A percentile compares a stretch with the other conserved stretches of the same genome.
These are phyloP conservation scores for Trichoderma citrinoviride DNA, from an alignment of 2,329 filamentous ascomycete genomes.

Conservation along the genomic window DNA sequence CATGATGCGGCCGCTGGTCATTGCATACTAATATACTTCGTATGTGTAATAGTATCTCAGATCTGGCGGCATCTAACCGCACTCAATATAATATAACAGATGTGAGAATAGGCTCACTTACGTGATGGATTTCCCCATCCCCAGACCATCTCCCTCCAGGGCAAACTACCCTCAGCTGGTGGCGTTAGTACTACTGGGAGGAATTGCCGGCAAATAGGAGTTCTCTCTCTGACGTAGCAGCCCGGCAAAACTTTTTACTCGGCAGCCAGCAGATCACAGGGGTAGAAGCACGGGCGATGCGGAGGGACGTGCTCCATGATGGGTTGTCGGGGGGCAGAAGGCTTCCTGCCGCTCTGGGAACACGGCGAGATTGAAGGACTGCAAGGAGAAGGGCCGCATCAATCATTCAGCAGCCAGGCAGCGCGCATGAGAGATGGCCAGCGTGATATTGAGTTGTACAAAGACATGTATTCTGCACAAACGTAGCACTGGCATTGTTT, in stretches of 20 bases:
- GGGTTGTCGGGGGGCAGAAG: background rate
- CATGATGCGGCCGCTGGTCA: background rate
- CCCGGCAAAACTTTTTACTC: conserved; percentile 8
- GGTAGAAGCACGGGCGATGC: conserved; percentile 13
- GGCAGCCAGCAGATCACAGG: conserved; percentile 20
- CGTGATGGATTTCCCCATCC: background rate
- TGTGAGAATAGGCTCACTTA: background rate
- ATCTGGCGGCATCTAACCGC: background rate
- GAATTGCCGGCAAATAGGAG: background rate
- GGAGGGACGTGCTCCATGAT: conserved; percentile 14
- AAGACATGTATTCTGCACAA: too few relatives aligned
- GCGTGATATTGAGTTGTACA: background rate
- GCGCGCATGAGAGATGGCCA: background rate
- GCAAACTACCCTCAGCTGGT: background rate
- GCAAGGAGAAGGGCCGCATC: background rate
- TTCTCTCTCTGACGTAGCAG: conserved; percentile 10
- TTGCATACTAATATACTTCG: background rate
- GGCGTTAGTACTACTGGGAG: background rate
- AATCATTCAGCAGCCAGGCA: background rate
- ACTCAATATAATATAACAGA: background rate
- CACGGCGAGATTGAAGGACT: conserved; percentile 14
- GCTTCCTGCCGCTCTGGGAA: conserved; percentile 11
- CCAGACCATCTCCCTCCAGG: background rate
- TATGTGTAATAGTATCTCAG: background rate
- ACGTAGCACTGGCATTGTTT: background rate